phyloP scores from a whole-genome alignment of 2,329 filamentous ascomycete genomes.

The Ophiostoma perfectum region DNA sequence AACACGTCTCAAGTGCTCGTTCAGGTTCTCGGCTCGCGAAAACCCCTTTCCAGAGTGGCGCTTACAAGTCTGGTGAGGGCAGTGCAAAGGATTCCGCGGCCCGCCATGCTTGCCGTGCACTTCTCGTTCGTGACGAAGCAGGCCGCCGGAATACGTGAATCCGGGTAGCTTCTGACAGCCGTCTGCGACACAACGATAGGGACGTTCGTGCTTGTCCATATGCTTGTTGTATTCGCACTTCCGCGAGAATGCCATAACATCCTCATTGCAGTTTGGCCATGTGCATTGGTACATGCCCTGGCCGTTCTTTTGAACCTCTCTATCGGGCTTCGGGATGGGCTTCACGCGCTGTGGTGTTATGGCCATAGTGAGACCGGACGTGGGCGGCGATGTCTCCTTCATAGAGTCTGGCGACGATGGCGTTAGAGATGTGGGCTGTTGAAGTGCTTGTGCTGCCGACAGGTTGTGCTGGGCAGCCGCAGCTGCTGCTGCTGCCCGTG shows the following conservation, averaged over 20 bases:
- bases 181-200: conserved; percentile 77
- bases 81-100: conserved; percentile 80
- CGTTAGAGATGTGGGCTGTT: conserved; percentile 9
- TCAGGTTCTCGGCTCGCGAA: conserved; percentile 86
- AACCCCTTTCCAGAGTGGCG: conserved; percentile 84
- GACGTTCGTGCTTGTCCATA: conserved; percentile 96
- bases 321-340: conserved; percentile 54
- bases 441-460: not conserved
- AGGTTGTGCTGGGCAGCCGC: conserved; percentile 1
- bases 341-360: conserved; percentile 39
- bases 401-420: conserved; percentile 24
- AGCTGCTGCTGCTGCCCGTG: not conserved
- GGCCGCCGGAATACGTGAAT: conserved; percentile 90
- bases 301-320: conserved; percentile 54
- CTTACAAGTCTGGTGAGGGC: conserved; percentile 82
- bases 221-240: conserved; percentile 98
- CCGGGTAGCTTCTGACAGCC: conserved; percentile 87
- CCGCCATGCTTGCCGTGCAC: conserved; percentile 88
- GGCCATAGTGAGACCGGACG: conserved; percentile 24
- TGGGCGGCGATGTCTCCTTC: conserved; percentile 30
- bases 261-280: conserved; percentile 61
- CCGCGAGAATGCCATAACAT: conserved; percentile 62
- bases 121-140: conserved; percentile 85
- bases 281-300: conserved; percentile 75
- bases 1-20: conserved; percentile 87